Percentiles rank a stretch among this genome's conserved stretches.
phyloP scores from a whole-genome alignment of 164 flowering plant genomes.

The Piper longum region DNA sequence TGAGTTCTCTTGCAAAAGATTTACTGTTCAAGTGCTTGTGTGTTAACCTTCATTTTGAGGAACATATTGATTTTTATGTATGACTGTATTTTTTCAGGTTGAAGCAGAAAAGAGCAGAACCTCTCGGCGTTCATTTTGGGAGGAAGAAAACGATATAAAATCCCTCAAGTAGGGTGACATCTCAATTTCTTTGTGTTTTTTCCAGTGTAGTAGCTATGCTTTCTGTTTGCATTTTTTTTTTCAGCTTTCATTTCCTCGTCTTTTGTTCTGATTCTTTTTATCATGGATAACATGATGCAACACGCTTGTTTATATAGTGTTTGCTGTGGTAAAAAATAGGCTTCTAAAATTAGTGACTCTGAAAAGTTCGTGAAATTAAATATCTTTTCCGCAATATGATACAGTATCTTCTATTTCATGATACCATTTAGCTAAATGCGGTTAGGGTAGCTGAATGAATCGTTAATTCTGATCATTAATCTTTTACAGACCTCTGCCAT shows the following conservation, averaged over 20 bases:
- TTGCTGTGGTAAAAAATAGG: too few relatives aligned
- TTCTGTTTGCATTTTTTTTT: neutral
- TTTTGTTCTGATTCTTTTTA: too few relatives aligned
- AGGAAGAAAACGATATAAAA: conserved; percentile 82
- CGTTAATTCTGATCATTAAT: neutral
- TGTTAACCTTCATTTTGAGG: too few relatives aligned
- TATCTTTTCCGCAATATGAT: neutral
- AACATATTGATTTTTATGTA: neutral
- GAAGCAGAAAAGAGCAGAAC: conserved; percentile 79
- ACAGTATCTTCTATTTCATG: neutral
- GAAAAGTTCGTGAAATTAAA: too few relatives aligned
- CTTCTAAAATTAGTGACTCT: too few relatives aligned
- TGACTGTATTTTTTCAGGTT: conserved; percentile 26
- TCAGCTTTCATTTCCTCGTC: neutral
- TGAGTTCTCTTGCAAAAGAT: too few relatives aligned
- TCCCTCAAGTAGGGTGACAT: conserved; percentile 64
- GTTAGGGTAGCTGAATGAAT: neutral
- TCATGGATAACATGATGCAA: too few relatives aligned
- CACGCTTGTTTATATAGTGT: too few relatives aligned
- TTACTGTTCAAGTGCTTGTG: too few relatives aligned
- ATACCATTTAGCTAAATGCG: neutral
- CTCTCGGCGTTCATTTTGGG: conserved; percentile 80
- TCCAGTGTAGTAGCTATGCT: neutral
- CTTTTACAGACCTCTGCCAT: conserved; percentile 74
- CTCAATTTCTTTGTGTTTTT: neutral